Conservation (phyloP, 208 protist genomes). For the Trypanosoma mega region DNA sequence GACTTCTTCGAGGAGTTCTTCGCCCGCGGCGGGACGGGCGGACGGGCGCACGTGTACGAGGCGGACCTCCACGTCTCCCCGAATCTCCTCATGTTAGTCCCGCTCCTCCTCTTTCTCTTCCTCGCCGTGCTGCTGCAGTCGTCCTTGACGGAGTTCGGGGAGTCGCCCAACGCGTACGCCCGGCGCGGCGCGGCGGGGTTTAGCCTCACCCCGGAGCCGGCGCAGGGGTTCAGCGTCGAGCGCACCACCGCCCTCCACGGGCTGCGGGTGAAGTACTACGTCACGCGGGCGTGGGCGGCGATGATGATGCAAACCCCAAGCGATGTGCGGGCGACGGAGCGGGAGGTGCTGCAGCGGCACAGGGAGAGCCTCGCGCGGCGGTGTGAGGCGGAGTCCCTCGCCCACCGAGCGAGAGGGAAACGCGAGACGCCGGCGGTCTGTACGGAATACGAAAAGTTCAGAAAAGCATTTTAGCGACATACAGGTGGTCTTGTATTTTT, state of each 20-base stretch:
- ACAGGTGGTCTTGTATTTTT: too few species aligned
- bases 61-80: constrained; percentile 44
- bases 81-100: constrained; percentile 62
- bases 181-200: constrained; percentile 32
- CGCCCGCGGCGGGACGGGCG: constrained; percentile 10
- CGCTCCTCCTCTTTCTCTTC: constrained; percentile 71
- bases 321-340: constrained; percentile 41
- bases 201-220: constrained; percentile 63
- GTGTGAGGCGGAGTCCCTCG: constrained; percentile 80
- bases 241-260: constrained; percentile 59
- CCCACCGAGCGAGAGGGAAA: constrained; percentile 51
- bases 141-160: constrained; percentile 47
- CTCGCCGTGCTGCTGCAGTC: constrained; percentile 72
- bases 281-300: constrained; percentile 44
- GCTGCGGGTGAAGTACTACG: constrained; percentile 70
- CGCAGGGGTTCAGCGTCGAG: constrained; percentile 42
- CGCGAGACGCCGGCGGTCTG: constrained; percentile 70
- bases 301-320: not conserved
- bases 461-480: constrained; percentile 42
- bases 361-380: constrained; percentile 63
- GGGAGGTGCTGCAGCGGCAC: constrained; percentile 66
- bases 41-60: constrained; percentile 22
- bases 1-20: constrained; percentile 87
- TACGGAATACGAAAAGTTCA: constrained; percentile 48
- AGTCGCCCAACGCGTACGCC: constrained; percentile 25